A percentile compares a stretch with the other conserved stretches of the same genome.
These are phyloP conservation scores for Pseudozyma flocculosa DNA, from an alignment of 1,284 basidiomycete species.

Conservation along the genomic window DNA sequence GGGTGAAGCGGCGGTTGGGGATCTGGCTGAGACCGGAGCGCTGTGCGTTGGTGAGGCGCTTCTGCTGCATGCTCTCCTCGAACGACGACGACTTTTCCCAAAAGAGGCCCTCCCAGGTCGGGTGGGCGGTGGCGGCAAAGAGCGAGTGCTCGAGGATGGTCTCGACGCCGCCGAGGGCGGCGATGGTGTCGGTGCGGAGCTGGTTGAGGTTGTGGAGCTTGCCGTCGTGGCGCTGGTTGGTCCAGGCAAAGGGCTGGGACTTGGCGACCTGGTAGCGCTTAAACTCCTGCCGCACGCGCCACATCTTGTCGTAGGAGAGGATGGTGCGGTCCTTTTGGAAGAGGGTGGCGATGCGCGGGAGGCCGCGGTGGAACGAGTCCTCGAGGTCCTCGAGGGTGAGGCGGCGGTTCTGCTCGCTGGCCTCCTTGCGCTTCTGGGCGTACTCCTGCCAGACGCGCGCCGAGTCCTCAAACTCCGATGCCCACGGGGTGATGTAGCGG, in stretches of 20 bases:
- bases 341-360: conserved; percentile 93
- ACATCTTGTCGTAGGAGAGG: conserved; percentile 94
- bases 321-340: conserved; percentile 99
- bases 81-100: conserved; percentile 68
- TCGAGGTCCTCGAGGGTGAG: conserved; percentile 96
- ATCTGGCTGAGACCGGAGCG: conserved; percentile 96
- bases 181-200: conserved; percentile 97
- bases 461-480: conserved; percentile 96
- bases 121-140: conserved; percentile 94
- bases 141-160: conserved; percentile 95
- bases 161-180: conserved; percentile 96
- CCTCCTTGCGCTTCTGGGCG: conserved; percentile 98
- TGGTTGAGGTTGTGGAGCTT: conserved; percentile 98
- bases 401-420: conserved; percentile 93
- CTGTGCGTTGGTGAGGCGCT: conserved; percentile 82
- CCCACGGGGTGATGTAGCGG: conserved; percentile 97
- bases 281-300: conserved; percentile 82
- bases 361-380: conserved; percentile 97
- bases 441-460: conserved; percentile 99
- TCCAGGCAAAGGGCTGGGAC: conserved; percentile 95
- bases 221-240: conserved; percentile 93
- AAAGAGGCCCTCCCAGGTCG: conserved; percentile 65
- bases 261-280: conserved; percentile 91
- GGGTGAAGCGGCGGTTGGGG: conserved; percentile 98
- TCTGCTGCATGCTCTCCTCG: conserved; percentile 87